A percentile compares a stretch with the other conserved stretches of the same genome.
These are phyloP conservation scores for Nyssa sinensis DNA, from an alignment of 148 eudicot genomes.

Conservation along the genomic window DNA sequence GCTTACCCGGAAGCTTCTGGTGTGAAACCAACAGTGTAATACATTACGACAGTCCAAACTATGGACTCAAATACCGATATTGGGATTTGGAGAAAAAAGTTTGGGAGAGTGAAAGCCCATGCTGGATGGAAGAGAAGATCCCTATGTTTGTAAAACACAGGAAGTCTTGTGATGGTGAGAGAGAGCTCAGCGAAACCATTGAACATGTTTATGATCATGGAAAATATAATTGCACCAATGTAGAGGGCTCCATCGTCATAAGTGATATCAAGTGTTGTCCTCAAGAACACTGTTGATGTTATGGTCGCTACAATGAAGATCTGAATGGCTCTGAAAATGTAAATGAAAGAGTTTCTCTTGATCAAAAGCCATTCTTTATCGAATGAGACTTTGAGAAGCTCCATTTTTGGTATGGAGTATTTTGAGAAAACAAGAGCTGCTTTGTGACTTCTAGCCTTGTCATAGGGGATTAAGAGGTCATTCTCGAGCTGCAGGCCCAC, in stretches of 20 bases:
- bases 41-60: conserved; percentile 40
- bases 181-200: conserved; percentile 62
- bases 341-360: conserved; percentile 58
- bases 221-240: conserved; percentile 56
- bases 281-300: conserved; percentile 50
- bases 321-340: conserved; percentile 56
- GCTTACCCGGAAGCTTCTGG: conserved; percentile 56
- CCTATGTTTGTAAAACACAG: conserved; percentile 63
- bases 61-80: conserved; percentile 39
- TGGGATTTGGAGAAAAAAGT: conserved; percentile 42
- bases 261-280: conserved; percentile 41
- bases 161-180: conserved; percentile 48
- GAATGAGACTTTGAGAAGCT: conserved; percentile 53
- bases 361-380: conserved; percentile 59
- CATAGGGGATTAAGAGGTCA: conserved; percentile 55
- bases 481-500: conserved; percentile 47
- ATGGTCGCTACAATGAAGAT: conserved; percentile 49
- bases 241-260: conserved; percentile 53
- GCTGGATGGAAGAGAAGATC: conserved; percentile 56
- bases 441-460: conserved; percentile 39
- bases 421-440: conserved; percentile 44
- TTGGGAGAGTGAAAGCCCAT: conserved; percentile 55
- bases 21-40: conserved; percentile 48
- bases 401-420: conserved; percentile 45
- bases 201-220: conserved; percentile 51